A percentile compares a stretch with the other conserved stretches of the same genome.
Evolutionary conservation across 768 basidiomycete genomes (phyloP).

Genomic region (Psilocybe tampanensis): DNA sequence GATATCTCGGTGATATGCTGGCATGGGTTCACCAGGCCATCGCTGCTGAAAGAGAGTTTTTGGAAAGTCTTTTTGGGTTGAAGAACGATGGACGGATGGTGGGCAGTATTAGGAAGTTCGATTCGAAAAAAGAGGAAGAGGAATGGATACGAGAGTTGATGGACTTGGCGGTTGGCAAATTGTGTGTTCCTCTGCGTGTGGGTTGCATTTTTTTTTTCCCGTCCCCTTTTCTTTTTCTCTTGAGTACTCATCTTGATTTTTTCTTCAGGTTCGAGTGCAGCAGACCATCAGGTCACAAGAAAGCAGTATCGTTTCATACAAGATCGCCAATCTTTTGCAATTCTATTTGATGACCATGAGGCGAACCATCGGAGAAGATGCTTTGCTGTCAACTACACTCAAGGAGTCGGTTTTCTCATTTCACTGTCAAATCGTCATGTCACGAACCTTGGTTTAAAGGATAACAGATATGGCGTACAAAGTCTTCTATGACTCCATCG

Average conservation of each 20-base stretch:
- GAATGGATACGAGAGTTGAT: conserved; percentile 80
- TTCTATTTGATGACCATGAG: conserved; percentile 95
- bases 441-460: conserved; percentile 38
- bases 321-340: conserved; percentile 91
- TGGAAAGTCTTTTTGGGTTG: conserved; percentile 84
- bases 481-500: conserved; percentile 87
- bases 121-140: conserved; percentile 62
- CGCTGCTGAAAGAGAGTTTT: conserved; percentile 92
- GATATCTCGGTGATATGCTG: conserved; percentile 98
- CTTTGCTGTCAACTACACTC: conserved; percentile 74
- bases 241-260: neutral
- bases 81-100: conserved; percentile 73
- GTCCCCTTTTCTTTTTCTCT: neutral
- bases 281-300: conserved; percentile 95
- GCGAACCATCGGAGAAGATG: conserved; percentile 85
- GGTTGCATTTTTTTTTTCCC: conserved; percentile 4
- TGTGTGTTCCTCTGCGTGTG: conserved; percentile 90
- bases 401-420: conserved; percentile 61
- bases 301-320: conserved; percentile 89
- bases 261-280: conserved; percentile 77
- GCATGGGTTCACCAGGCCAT: conserved; percentile 98
- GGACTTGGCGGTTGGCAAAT: conserved; percentile 79
- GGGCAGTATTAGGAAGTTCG: conserved; percentile 62
- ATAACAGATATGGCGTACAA: conserved; percentile 81
- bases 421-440: neutral